These are phyloP conservation scores for Tricholoma sp. DNA, from an alignment of 768 basidiomycete genomes.

Conservation along the genomic window DNA sequence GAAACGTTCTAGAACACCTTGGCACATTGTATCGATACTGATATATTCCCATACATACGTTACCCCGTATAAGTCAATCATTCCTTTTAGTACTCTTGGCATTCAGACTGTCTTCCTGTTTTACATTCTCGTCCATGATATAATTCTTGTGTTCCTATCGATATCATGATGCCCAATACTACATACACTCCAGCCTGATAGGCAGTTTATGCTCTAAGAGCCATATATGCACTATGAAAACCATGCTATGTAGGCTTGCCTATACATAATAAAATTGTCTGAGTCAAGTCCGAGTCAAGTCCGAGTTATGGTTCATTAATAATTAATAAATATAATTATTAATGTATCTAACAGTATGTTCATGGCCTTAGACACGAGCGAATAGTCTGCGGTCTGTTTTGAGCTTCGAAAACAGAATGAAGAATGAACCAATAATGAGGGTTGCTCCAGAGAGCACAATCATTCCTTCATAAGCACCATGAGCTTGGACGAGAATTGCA, in stretches of 20 bases:
- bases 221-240: no score
- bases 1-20: conserved; percentile 58
- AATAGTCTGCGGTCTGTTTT: conserved; percentile 37
- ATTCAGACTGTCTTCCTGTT: not conserved
- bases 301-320: no score
- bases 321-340: no score
- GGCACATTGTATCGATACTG: not conserved
- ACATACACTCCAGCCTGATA: no score
- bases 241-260: no score
- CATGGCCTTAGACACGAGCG: conserved; percentile 36
- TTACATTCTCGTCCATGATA: not conserved
- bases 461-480: conserved; percentile 45
- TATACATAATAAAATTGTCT: no score
- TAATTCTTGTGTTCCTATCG: not conserved
- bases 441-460: conserved; percentile 58
- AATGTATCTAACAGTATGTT: not conserved
- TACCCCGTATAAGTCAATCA: not conserved
- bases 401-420: conserved; percentile 48
- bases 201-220: not conserved
- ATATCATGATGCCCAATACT: not conserved
- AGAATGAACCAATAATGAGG: conserved; percentile 52
- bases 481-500: conserved; percentile 39
- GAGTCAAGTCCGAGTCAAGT: no score
- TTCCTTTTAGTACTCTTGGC: not conserved
- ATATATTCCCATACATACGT: not conserved